A percentile compares a stretch with the other conserved stretches of the same genome.
Conservation (phyloP, 306 rosid species). For the Cucurbita pepo region DNA sequence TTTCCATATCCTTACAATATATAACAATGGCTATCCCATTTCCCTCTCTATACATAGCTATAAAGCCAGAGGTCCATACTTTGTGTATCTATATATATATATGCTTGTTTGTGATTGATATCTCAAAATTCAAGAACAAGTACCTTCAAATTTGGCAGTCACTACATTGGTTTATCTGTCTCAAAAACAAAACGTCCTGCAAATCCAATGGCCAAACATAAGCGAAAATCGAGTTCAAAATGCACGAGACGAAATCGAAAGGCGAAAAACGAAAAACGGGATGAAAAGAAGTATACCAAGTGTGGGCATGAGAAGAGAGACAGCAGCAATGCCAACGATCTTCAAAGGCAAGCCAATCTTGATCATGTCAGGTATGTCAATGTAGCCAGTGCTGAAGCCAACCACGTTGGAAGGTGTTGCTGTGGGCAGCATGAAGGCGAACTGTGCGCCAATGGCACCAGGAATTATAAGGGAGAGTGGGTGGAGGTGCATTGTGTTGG, state of each 20-base stretch:
- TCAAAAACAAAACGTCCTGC: conserved; percentile 61
- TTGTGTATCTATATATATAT: not conserved
- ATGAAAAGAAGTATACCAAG: conserved; percentile 30
- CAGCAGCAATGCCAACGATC: conserved; percentile 35
- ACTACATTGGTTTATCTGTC: conserved; percentile 8
- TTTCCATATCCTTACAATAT: not conserved
- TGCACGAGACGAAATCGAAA: not conserved
- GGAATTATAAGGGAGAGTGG: conserved; percentile 78
- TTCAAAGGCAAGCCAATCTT: conserved; percentile 62
- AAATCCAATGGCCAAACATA: not conserved
- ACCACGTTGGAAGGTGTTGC: conserved; percentile 72
- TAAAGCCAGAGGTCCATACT: not conserved
- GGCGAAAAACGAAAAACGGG: not conserved
- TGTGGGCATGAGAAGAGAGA: conserved; percentile 64
- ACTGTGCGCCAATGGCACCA: conserved; percentile 65
- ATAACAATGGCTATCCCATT: not conserved
- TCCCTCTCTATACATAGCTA: not conserved
- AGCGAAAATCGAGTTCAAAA: not conserved
- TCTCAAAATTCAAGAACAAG: not conserved
- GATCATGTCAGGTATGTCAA: conserved; percentile 61
- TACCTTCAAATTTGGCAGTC: conserved; percentile 1
- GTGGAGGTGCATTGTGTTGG: conserved; percentile 46
- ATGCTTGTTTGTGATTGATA: not conserved
- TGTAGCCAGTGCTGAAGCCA: conserved; percentile 63
- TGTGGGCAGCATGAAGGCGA: conserved; percentile 66